phyloP scores from a whole-genome alignment of 371 early-diverging fungal species.

The Fennellomyces sp. region DNA sequence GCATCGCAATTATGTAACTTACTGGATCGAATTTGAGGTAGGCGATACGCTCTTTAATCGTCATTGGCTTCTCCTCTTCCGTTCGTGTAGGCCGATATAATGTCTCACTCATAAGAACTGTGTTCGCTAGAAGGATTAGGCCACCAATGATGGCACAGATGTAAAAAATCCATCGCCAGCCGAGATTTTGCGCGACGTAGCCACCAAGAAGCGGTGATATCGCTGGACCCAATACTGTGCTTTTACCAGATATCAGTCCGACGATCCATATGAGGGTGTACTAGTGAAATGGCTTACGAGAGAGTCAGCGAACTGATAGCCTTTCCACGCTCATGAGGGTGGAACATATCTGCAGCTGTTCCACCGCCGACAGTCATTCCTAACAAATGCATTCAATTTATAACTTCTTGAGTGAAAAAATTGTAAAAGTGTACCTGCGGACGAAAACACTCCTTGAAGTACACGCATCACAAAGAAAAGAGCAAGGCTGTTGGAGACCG shows the following conservation, averaged over 20 bases:
- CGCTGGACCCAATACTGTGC: constrained; percentile 57
- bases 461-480: constrained; percentile 40
- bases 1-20: constrained; percentile 18
- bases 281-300: constrained; percentile 26
- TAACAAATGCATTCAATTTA: background rate
- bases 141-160: constrained; percentile 55
- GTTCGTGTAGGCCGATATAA: constrained; percentile 22
- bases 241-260: too few species aligned
- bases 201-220: constrained; percentile 60
- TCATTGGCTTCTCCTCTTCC: background rate
- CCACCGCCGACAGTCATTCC: constrained; percentile 45
- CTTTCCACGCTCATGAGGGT: constrained; percentile 36
- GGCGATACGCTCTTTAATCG: background rate
- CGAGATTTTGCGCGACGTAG: constrained; percentile 47
- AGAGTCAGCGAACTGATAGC: constrained; percentile 43
- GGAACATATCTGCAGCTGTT: constrained; percentile 41
- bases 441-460: constrained; percentile 37
- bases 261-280: too few species aligned
- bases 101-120: constrained; percentile 56
- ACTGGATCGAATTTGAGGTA: constrained; percentile 41
- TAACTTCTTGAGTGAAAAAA: too few species aligned
- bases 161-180: constrained; percentile 66
- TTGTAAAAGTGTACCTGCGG: constrained; percentile 22
- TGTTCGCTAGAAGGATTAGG: constrained; percentile 30
- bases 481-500: constrained; percentile 31